Percentiles rank a stretch among this genome's conserved stretches.
Evolutionary conservation across 2,329 filamentous ascomycete genomes (phyloP).

Genomic region (Penicillium freii): DNA sequence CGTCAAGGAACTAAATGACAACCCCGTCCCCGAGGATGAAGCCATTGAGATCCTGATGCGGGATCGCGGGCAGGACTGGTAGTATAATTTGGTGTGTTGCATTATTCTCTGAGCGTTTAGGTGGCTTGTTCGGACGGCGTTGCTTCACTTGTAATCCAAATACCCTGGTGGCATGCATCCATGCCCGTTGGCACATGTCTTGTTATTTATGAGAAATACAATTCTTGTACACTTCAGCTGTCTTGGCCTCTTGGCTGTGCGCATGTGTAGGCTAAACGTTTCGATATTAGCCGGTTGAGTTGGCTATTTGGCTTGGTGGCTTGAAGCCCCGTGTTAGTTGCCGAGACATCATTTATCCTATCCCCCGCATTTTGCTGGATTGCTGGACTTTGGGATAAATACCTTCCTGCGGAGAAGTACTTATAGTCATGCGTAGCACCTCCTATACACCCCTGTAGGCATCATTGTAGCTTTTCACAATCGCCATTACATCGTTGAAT

Average conservation of each 20-base stretch:
- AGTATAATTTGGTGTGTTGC: conserved; percentile 13
- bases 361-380: conserved; percentile 11
- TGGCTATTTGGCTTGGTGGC: neutral
- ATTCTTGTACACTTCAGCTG: conserved; percentile 8
- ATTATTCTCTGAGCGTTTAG: conserved; percentile 22
- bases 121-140: conserved; percentile 19
- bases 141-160: conserved; percentile 21
- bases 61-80: conserved; percentile 47
- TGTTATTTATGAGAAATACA: conserved; percentile 19
- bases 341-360: conserved; percentile 5
- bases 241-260: neutral
- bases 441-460: neutral
- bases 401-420: neutral
- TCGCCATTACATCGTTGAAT: neutral
- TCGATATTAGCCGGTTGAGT: conserved; percentile 11
- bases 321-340: neutral
- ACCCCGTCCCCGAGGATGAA: conserved; percentile 45
- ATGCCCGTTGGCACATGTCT: conserved; percentile 19
- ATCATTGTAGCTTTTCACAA: neutral
- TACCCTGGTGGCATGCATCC: conserved; percentile 22
- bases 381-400: neutral
- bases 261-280: conserved; percentile 16
- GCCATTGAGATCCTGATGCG: conserved; percentile 47
- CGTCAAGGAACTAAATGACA: conserved; percentile 73
- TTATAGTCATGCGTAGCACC: neutral